phyloP scores from a whole-genome alignment of 1,139 yeast genomes.

The Pneumocystis carinii region DNA sequence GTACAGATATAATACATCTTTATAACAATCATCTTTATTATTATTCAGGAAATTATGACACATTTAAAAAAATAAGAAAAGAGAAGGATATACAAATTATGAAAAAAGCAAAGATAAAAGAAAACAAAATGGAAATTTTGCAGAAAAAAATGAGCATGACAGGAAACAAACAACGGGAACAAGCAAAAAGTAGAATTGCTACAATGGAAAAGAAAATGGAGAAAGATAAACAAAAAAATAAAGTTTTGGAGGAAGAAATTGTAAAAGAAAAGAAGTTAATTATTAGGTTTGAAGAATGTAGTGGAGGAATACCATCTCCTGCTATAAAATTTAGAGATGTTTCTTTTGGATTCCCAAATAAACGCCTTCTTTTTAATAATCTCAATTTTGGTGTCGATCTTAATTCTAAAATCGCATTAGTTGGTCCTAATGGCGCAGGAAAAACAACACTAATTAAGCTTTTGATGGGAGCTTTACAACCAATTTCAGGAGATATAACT shows the following conservation, averaged over 20 bases:
- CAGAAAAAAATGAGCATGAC: slow-evolving; percentile 98
- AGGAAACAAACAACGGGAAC: slow-evolving; percentile 98
- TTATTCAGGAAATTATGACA: slow-evolving; percentile 98
- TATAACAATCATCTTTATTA: slow-evolving; percentile 49
- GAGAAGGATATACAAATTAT: slow-evolving; percentile 94
- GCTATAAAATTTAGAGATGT: slow-evolving; percentile 83
- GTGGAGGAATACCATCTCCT: slow-evolving; percentile 87
- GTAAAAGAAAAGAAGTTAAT: slow-evolving; percentile 85
- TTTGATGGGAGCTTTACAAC: slow-evolving; percentile 85
- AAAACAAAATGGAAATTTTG: slow-evolving; percentile 95
- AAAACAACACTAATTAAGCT: slow-evolving; percentile 88
- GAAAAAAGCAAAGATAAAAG: slow-evolving; percentile 94
- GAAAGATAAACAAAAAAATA: slow-evolving; percentile 57
- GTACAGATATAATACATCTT: slow-evolving; percentile 97
- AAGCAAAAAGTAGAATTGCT: slow-evolving; percentile 98
- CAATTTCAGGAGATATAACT: slow-evolving; percentile 88
- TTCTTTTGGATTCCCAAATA: slow-evolving; percentile 75
- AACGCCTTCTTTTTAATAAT: slow-evolving; percentile 53
- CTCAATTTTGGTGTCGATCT: slow-evolving; percentile 96
- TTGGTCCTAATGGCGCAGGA: slow-evolving; percentile 99
- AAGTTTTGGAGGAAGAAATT: slow-evolving; percentile 64
- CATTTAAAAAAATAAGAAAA: slow-evolving; percentile 82
- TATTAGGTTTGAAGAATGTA: slow-evolving; percentile 88
- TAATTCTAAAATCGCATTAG: slow-evolving; percentile 96
- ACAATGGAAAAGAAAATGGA: slow-evolving; percentile 93